A percentile compares a stretch with the other conserved stretches of the same genome.
phyloP scores from a whole-genome alignment of 257 asterid genomes.

The Verbascum thapsus region DNA sequence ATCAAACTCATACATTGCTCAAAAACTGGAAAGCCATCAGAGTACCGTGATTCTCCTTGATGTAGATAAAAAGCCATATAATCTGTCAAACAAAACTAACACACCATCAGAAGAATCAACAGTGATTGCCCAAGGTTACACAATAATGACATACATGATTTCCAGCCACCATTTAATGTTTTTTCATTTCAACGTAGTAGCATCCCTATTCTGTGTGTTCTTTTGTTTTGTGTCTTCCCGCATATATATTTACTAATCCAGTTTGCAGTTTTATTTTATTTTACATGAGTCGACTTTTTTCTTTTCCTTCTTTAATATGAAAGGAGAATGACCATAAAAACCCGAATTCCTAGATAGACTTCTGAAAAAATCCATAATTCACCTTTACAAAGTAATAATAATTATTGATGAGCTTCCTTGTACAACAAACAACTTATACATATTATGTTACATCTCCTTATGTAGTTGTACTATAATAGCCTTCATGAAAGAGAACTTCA shows the following conservation, averaged over 20 bases:
- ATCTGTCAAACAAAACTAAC: slow-evolving; percentile 56
- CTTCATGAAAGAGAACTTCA: too few species aligned
- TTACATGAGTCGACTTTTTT: not conserved
- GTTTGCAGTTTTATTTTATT: not conserved
- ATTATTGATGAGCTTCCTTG: not conserved
- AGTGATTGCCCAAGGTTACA: slow-evolving; percentile 18
- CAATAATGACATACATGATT: slow-evolving; percentile 21
- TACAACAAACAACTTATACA: too few species aligned
- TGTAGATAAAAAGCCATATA: slow-evolving; percentile 77
- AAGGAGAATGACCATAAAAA: slow-evolving; percentile 4
- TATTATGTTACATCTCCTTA: too few species aligned
- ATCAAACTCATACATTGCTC: slow-evolving; percentile 72
- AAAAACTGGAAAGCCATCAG: slow-evolving; percentile 82
- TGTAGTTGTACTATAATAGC: too few species aligned
- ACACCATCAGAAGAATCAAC: slow-evolving; percentile 34
- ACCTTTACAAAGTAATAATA: not conserved
- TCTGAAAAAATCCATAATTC: not conserved
- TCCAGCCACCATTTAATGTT: slow-evolving; percentile 1
- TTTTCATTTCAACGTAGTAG: not conserved
- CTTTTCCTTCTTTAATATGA: not conserved
- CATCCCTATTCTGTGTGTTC: slow-evolving; percentile 2
- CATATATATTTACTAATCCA: not conserved
- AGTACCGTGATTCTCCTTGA: slow-evolving; percentile 82
- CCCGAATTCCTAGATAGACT: slow-evolving; percentile 6
- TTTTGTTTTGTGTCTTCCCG: not conserved